phyloP scores from a whole-genome alignment of 2,329 filamentous ascomycete genomes.

The Cytospora mali region DNA sequence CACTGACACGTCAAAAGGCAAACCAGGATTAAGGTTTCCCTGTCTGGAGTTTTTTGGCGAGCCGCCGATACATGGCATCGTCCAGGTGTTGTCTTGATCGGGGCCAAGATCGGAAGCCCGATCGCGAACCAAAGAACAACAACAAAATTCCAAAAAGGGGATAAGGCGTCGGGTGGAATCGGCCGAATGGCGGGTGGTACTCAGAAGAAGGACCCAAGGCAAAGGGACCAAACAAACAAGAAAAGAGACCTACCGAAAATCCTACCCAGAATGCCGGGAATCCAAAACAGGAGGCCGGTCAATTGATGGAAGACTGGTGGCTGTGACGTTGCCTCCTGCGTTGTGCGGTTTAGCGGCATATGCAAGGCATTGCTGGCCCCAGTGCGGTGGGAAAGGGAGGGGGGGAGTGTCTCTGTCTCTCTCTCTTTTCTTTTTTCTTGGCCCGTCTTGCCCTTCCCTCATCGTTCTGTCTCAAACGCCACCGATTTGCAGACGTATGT shows the following conservation, averaged over 20 bases:
- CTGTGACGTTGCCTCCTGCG: constrained; percentile 19
- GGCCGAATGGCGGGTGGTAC: constrained; percentile 1
- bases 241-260: constrained; percentile 21
- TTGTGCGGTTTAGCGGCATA: constrained; percentile 19
- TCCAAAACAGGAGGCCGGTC: neutral
- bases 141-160: neutral
- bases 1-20: neutral
- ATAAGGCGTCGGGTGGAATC: constrained; percentile 11
- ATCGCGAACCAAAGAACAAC: neutral
- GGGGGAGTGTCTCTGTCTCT: neutral
- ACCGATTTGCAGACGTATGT: neutral
- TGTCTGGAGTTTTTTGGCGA: neutral
- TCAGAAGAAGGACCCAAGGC: constrained; percentile 3
- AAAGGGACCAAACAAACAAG: constrained; percentile 10
- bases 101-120: neutral
- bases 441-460: neutral
- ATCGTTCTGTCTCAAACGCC: neutral
- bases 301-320: constrained; percentile 4
- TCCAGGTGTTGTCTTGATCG: neutral
- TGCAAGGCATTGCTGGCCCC: constrained; percentile 30
- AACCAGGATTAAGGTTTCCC: no score
- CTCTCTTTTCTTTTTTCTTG: neutral
- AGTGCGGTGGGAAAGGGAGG: constrained; percentile 12
- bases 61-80: neutral
- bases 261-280: constrained; percentile 29